Conservation (phyloP, 495 filamentous ascomycete genomes). For the Beverwykella pulmonaria region DNA sequence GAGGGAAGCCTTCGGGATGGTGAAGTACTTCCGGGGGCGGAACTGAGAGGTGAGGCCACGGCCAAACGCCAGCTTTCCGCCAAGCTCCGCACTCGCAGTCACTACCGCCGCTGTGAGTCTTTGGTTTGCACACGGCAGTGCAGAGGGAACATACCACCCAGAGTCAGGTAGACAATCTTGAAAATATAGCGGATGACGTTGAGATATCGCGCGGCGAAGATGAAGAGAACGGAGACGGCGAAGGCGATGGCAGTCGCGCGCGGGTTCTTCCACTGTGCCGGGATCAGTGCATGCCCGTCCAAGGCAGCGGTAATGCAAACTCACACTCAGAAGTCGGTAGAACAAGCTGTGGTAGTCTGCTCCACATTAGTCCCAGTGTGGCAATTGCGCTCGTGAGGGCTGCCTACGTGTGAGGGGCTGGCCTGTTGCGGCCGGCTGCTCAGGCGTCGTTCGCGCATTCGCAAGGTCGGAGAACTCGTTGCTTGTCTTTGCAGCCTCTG, state of each 20-base stretch:
- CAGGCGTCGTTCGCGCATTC: constrained; percentile 67
- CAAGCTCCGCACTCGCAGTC: constrained; percentile 75
- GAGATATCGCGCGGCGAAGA: constrained; percentile 88
- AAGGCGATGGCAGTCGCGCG: constrained; percentile 88
- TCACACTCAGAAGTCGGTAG: constrained; percentile 78
- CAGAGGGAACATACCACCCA: constrained; percentile 59
- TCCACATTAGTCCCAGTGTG: constrained; percentile 22
- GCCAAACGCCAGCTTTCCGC: constrained; percentile 73
- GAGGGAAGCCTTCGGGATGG: constrained; percentile 79
- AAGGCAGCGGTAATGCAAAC: constrained; percentile 39
- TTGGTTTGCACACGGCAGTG: not conserved
- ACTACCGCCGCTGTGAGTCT: constrained; percentile 45
- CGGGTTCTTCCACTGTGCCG: constrained; percentile 64
- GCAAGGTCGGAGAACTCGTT: constrained; percentile 77
- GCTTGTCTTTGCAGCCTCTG: constrained; percentile 69
- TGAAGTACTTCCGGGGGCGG: constrained; percentile 90
- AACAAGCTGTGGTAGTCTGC: constrained; percentile 92
- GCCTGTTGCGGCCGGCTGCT: constrained; percentile 72
- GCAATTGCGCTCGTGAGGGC: constrained; percentile 2
- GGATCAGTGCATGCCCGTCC: constrained; percentile 39
- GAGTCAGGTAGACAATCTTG: constrained; percentile 73
- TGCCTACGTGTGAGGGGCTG: constrained; percentile 80
- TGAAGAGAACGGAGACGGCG: constrained; percentile 69
- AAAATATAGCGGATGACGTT: constrained; percentile 85
- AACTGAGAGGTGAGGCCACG: constrained; percentile 82